Percentiles rank a stretch among this genome's conserved stretches.
Conservation (phyloP, 208 protist genomes). For the Angomonas deanei region DNA sequence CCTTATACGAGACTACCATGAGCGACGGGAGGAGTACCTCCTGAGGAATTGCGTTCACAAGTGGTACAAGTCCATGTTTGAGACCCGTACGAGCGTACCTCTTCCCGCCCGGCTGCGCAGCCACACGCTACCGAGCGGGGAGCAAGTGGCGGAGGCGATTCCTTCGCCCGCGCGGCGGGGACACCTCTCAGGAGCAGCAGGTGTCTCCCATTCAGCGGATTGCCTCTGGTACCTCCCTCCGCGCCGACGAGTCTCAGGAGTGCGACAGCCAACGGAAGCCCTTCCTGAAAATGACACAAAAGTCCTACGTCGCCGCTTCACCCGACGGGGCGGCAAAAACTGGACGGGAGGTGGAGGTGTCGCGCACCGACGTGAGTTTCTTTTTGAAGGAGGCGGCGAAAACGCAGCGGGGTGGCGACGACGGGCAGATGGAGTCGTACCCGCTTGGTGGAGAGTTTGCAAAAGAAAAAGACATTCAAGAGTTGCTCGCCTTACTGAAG, state of each 20-base stretch:
- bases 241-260: too few species aligned
- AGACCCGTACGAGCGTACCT: background rate
- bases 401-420: background rate
- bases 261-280: too few species aligned
- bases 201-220: background rate
- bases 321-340: background rate
- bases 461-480: background rate
- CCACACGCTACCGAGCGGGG: background rate
- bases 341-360: conserved; percentile 51
- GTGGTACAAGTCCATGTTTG: conserved; percentile 47
- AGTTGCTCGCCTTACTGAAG: background rate
- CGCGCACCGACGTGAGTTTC: conserved; percentile 58
- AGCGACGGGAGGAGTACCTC: conserved; percentile 12
- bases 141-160: background rate
- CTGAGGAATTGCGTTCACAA: conserved; percentile 28
- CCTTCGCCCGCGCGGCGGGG: too few species aligned
- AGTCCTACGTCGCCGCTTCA: background rate
- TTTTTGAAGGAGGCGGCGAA: conserved; percentile 13
- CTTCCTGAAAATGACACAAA: background rate
- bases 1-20: too few species aligned
- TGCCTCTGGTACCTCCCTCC: background rate
- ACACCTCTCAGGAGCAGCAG: too few species aligned
- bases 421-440: background rate
- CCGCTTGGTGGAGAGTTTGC: background rate
- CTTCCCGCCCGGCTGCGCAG: background rate